phyloP scores from a whole-genome alignment of 345 rosid genomes.

The Heritiera littoralis region DNA sequence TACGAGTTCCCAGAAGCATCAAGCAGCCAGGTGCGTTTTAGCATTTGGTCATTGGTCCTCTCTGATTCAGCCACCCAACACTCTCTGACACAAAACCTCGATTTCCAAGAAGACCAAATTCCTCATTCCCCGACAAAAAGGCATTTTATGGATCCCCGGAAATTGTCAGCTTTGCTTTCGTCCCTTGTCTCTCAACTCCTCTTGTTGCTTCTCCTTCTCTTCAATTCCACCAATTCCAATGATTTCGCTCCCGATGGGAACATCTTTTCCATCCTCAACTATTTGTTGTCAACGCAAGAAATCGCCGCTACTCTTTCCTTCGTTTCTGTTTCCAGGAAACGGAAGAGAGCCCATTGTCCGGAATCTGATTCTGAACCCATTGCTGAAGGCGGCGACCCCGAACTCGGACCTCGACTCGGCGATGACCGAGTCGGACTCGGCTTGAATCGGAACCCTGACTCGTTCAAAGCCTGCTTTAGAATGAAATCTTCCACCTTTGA shows the following conservation, averaged over 20 bases:
- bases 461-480: constrained; percentile 45
- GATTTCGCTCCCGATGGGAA: constrained; percentile 23
- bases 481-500: constrained; percentile 61
- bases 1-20: background rate
- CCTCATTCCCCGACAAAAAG: constrained; percentile 25
- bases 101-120: constrained; percentile 37
- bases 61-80: constrained; percentile 28
- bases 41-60: constrained; percentile 26
- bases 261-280: constrained; percentile 42
- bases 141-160: constrained; percentile 46
- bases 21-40: constrained; percentile 29
- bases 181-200: constrained; percentile 49
- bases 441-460: constrained; percentile 39
- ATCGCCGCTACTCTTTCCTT: constrained; percentile 43
- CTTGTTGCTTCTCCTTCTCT: constrained; percentile 39
- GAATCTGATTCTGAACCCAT: constrained; percentile 39
- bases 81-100: constrained; percentile 32
- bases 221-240: constrained; percentile 23
- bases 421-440: constrained; percentile 16
- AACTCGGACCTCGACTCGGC: constrained; percentile 22
- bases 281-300: constrained; percentile 45
- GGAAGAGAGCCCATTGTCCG: constrained; percentile 47
- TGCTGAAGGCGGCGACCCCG: constrained; percentile 15
- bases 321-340: constrained; percentile 43
- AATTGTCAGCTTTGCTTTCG: constrained; percentile 53